Conservation (phyloP, 495 filamentous ascomycete species). For the Penicillium ochrochloron region DNA sequence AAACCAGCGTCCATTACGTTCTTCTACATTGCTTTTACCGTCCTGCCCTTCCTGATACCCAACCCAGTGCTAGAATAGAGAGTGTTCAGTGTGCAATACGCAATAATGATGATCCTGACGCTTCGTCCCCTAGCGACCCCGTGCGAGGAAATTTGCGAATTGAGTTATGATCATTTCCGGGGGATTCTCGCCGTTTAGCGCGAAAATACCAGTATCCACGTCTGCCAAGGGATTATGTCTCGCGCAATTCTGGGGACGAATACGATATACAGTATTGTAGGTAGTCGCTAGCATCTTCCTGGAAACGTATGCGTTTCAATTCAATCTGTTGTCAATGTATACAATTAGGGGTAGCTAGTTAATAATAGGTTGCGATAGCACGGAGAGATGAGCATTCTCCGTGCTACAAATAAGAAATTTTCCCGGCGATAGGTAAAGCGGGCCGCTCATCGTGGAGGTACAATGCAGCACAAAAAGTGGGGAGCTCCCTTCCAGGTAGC, state of each 20-base stretch:
- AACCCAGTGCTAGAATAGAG: too few relatives aligned
- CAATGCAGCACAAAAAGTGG: slow-evolving; percentile 14
- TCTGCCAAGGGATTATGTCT: slow-evolving; percentile 36
- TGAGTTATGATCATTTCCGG: slow-evolving; percentile 38
- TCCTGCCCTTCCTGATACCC: not conserved
- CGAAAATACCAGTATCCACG: slow-evolving; percentile 24
- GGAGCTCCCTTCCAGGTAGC: slow-evolving; percentile 8
- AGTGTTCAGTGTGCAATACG: not conserved
- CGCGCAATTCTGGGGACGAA: not conserved
- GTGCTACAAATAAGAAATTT: slow-evolving; percentile 18
- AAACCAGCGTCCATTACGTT: not conserved
- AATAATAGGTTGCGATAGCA: not conserved
- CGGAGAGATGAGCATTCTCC: not conserved
- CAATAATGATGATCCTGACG: slow-evolving; percentile 9
- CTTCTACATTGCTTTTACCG: not conserved
- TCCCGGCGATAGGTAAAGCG: slow-evolving; percentile 12
- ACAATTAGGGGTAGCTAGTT: not conserved
- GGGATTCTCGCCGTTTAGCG: slow-evolving; percentile 42
- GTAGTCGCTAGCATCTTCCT: not conserved
- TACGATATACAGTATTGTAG: not conserved
- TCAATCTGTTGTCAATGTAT: not conserved
- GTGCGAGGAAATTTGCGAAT: slow-evolving; percentile 31
- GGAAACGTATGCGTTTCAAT: not conserved
- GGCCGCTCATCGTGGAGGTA: slow-evolving; percentile 11
- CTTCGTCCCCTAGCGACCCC: slow-evolving; percentile 39